Evolutionary conservation across 1,284 basidiomycete genomes (phyloP).

Genomic region (Mycena sp.): DNA sequence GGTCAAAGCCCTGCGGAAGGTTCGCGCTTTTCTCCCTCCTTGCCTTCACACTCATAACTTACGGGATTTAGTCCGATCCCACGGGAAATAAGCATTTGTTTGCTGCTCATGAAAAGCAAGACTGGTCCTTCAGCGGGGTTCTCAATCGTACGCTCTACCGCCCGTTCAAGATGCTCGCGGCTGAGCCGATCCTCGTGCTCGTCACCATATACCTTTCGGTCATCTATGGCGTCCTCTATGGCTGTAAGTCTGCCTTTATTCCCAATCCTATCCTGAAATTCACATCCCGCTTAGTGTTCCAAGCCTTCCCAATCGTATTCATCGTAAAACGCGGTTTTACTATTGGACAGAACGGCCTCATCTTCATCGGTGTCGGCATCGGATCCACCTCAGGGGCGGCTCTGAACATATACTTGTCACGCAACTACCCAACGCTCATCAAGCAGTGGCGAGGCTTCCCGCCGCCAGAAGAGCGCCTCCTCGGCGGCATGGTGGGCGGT

Average conservation of each 20-base stretch:
- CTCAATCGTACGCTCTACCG: conserved; percentile 66
- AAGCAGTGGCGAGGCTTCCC: conserved; percentile 66
- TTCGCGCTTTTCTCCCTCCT: too few relatives aligned
- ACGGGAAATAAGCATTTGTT: conserved; percentile 57
- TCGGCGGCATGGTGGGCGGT: conserved; percentile 63
- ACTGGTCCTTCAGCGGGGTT: conserved; percentile 64
- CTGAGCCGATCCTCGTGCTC: conserved; percentile 76
- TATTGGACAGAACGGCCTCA: conserved; percentile 68
- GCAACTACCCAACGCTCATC: conserved; percentile 59
- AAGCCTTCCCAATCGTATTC: conserved; percentile 71
- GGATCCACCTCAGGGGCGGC: conserved; percentile 66
- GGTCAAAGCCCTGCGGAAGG: conserved; percentile 58
- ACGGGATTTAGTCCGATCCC: conserved; percentile 47
- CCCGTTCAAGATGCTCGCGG: conserved; percentile 73
- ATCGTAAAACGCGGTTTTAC: conserved; percentile 63
- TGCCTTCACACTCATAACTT: too few relatives aligned
- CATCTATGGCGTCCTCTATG: conserved; percentile 75
- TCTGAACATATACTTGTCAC: conserved; percentile 53
- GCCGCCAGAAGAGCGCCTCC: conserved; percentile 71
- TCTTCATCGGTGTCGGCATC: conserved; percentile 79
- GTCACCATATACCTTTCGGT: conserved; percentile 77
- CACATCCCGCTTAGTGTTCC: conserved; percentile 61
- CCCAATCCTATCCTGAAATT: conserved; percentile 4
- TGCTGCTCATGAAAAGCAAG: conserved; percentile 72
- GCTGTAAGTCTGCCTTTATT: conserved; percentile 52